Base-by-base conservation (phyloP, 2,329 filamentous ascomycete genomes). In the Talaromyces pinophilus region DNA sequence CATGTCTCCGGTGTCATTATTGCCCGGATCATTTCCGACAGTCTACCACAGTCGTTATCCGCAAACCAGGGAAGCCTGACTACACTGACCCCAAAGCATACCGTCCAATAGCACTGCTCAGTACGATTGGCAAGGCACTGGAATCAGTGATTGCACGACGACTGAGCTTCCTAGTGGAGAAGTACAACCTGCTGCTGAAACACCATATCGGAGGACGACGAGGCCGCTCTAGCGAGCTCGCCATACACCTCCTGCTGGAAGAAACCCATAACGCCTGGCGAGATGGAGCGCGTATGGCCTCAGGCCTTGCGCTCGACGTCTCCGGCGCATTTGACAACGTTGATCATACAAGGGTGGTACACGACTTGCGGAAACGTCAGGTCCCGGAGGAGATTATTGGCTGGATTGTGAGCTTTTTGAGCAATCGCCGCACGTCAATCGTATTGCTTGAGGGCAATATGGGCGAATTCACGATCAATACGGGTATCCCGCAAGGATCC, bases 281-380 rank as follows among this genome's bases (percentile, higher is more conserved):
- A 3, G 25, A 52, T 1, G 48, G 48, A 1, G 2, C 11, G 0
- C 25, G 25, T 1, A 60, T 70, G 67, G 67, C 65, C 30, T 64
- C 64, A 0, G 35, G 70, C 6, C 68, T 72, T 1, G 42, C 63
- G 0, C 57, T 71, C 0, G 69, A 72, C 28, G 30, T 38, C 42
- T 50, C 59, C 0, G 28, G 44, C 8, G 59, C 59, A 3, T 62
- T 48, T 13, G 59, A 62, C 6, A 62, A 62, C 19, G 44, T 62
- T 1, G n/a, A 42, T 7, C 59, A 28, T 10, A n/a, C 17, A 1
- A 8, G 46, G 15, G 22, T 62, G 5, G 15, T 62, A 0, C 60
- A 62, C 5, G 48, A 62, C 2, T 5, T 62, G 33, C 19, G 40
- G 38, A 60, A 60, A 11, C 38, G 59, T 7, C 38, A 44, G 59